A percentile compares a stretch with the other conserved stretches of the same genome.
These are phyloP conservation scores for Gossypium gossypioides DNA, from an alignment of 441 rosid genomes.

Conservation along the genomic window DNA sequence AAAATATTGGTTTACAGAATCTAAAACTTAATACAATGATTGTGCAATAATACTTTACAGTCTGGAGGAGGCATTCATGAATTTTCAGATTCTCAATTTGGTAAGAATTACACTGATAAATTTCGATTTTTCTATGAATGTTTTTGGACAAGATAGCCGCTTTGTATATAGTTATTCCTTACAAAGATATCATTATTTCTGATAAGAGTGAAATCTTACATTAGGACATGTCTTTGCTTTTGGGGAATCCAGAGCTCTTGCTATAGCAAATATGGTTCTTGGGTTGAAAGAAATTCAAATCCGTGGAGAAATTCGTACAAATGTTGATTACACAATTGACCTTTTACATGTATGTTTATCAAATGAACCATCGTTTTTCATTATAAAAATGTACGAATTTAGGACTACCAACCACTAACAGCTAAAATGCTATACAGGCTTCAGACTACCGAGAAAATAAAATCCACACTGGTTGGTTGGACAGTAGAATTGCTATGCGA, in stretches of 20 bases:
- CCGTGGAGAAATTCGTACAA: conserved; percentile 95
- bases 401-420: conserved; percentile 15
- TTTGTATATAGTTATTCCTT: conserved; percentile 3
- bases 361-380: neutral
- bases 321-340: conserved; percentile 94
- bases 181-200: conserved; percentile 12
- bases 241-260: conserved; percentile 96
- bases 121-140: neutral
- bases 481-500: conserved; percentile 98
- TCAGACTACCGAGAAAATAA: conserved; percentile 91
- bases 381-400: conserved; percentile 1
- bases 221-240: conserved; percentile 96
- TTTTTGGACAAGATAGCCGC: neutral
- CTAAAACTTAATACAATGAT: conserved; percentile 11
- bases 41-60: conserved; percentile 39
- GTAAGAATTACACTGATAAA: conserved; percentile 35
- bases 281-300: conserved; percentile 99
- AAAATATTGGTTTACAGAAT: conserved; percentile 11
- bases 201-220: conserved; percentile 18
- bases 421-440: conserved; percentile 48
- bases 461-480: conserved; percentile 99
- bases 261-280: conserved; percentile 99
- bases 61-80: conserved; percentile 99
- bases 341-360: conserved; percentile 74
- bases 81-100: conserved; percentile 99